Evolutionary conservation across 176 grass and related monocot species (phyloP).

Genomic region (Hordeum vulgare): MorexV3_pseudomolecules_assembly NC_058521.1:303174888-303175387

Average conservation of each 20-base stretch:
- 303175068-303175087: not conserved
- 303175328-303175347: not conserved
- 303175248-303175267: not conserved
- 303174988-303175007: not conserved
- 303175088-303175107: constrained; percentile 26
- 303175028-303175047: constrained; percentile 26
- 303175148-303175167: not conserved
- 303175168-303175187: not conserved
- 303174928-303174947: constrained; percentile 34
- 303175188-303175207: not conserved
- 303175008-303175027: not conserved
- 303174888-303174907: constrained; percentile 77
- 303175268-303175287: not conserved
- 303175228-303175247: not conserved
- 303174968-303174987: not conserved
- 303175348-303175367: not conserved
- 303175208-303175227: not conserved
- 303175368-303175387: not conserved
- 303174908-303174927: constrained; percentile 68
- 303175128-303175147: not conserved
- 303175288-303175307: not conserved
- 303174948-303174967: not conserved
- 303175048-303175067: not conserved
- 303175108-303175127: constrained; percentile 3
- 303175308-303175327: not conserved